These are phyloP conservation scores for Trichoderma polysporum DNA, from an alignment of 2,329 filamentous ascomycete species.

Conservation along the genomic window DNA sequence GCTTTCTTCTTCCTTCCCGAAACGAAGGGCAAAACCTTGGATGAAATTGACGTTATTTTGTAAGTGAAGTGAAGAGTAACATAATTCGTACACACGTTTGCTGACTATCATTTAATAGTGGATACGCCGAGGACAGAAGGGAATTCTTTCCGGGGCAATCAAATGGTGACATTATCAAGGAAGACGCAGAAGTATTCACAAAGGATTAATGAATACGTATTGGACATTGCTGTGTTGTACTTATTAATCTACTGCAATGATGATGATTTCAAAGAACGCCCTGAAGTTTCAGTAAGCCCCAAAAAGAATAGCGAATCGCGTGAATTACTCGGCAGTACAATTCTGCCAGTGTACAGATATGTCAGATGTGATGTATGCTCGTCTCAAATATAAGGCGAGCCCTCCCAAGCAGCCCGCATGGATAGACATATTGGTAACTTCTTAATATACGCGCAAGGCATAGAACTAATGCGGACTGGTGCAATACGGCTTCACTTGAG, in stretches of 20 bases:
- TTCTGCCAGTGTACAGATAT: no score
- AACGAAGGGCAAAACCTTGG: constrained; percentile 54
- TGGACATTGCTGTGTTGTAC: not conserved
- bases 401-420: no score
- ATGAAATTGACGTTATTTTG: constrained; percentile 49
- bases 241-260: not conserved
- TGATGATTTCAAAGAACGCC: no score
- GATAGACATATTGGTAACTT: no score
- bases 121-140: constrained; percentile 10
- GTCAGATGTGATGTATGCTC: no score
- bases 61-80: not conserved
- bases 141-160: not conserved
- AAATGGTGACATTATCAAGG: constrained; percentile 7
- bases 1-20: constrained; percentile 54
- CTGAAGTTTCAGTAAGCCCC: no score
- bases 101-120: not conserved
- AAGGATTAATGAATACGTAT: not conserved
- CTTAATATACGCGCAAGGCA: no score
- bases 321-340: no score
- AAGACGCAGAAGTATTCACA: constrained; percentile 13
- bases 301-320: no score
- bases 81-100: not conserved
- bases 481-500: no score
- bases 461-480: no score
- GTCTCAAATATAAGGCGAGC: no score